Evolutionary conservation across 768 basidiomycete genomes (phyloP), one percentile per base, ranked within the genome.

Genomic region (Amanita rimosa): DNA sequence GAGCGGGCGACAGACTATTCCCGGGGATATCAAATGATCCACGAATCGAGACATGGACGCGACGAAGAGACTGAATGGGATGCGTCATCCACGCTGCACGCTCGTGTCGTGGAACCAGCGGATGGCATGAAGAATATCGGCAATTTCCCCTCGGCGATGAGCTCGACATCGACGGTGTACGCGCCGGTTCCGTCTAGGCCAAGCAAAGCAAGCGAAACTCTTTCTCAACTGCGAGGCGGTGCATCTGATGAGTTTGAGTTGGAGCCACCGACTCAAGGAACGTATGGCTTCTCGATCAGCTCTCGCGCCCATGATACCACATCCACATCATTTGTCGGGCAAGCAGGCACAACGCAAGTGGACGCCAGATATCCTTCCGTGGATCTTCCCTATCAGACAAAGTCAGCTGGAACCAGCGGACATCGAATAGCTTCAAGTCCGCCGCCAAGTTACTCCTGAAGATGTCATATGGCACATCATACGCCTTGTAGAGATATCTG

Each of bases 11-110:
- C 9, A 24, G 40, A 43, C 4, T 31, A 49, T 27, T 41, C 41
- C 10, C 40, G 36, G 22, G 48, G 40, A 29, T 49, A 49, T 24
- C 27, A 36, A 34, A 39, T 43, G 48, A 31, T 43, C 33, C 40
- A 49, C 35, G 48, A 33, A 16, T 7, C 9, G 6, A 17, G 19
- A 13, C 41, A 21, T 10, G 10, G 13, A 13, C 39, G 48, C 4
- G 48, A 49, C 11, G 48, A 49, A 22, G 48, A 49, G 31, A 22
- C 43, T 4, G 48, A 49, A 34, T 49, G 48, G 48, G 48, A 49
- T 9, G 36, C 24, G n/a, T 43, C 47, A 29, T 19, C 34, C 13
- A 42, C 19, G 21, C 19, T 41, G 0, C 43, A 49, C 35, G 48
- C 13, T 10, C 41, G 41, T 13, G 43, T 49, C 33, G 41, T 17